Base-by-base conservation (phyloP, 768 basidiomycete species). In the Coprinopsis sp. region DNA sequence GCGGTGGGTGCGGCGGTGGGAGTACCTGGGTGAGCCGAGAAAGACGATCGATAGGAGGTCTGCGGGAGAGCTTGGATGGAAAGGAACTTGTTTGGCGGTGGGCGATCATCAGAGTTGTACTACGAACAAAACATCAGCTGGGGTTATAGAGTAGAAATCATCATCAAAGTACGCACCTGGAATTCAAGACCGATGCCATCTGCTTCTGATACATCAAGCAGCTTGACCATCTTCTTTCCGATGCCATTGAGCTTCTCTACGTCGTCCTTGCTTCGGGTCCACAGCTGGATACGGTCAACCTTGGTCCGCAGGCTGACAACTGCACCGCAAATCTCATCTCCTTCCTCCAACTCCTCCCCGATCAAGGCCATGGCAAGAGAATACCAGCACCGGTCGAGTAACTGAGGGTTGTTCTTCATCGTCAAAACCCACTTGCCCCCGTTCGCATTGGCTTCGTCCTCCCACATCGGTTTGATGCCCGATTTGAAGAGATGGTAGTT, bases 391-490 rank as follows among this genome's bases (percentile, higher is more conserved):
- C 87, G 75, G 70, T 96, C 92, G 40, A 95, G 69, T 55, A 92
- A 62, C 37, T 66, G 64, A 3, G 89, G 81, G 53, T 84, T 87
- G 56, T 85, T 84, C 71, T 87, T 86, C 84, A 95, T 91, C 57
- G 91, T 91, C 47, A 97, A 65, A 16, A 93, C 91, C 93, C 93
- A 96, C 68, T 93, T 94, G 28, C 93, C 93, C 16, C 93, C 93
- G 44, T 84, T 78, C 21, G 88, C 87, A 58, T 96, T 96, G 44
- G 91, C 88, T 24, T 79, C 79, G 62, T 95, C 93, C 68, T 95
- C 93, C 92, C 92, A 96, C 93, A 96, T 95, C 12, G 91, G 91
- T 60, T 91, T 91, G 71, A 93, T 93, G 14, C 89, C 89, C 18
- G 81, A 75, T 68, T 95, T 95, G 79, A 97, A 96, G 46, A 97